Conservation (phyloP, 108 stramenopile species). For the Mediolabrus comicus region DNA sequence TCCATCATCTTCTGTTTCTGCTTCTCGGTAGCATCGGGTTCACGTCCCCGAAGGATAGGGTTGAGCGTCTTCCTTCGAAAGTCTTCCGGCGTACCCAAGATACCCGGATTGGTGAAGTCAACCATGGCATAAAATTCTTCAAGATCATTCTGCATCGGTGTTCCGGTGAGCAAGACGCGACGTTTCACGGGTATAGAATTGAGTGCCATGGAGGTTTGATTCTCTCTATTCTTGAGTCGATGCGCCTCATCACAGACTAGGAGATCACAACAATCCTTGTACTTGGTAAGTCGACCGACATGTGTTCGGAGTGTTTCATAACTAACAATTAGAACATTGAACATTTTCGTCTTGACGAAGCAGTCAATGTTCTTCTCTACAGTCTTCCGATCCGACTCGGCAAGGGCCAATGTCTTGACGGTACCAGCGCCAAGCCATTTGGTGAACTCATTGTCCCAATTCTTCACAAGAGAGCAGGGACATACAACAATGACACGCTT, state of each 20-base stretch:
- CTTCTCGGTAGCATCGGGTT: constrained; percentile 92
- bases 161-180: constrained; percentile 93
- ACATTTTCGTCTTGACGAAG: constrained; percentile 81
- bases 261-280: constrained; percentile 86
- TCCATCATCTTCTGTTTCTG: constrained; percentile 83
- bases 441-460: constrained; percentile 98
- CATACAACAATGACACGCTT: constrained; percentile 93
- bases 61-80: constrained; percentile 77
- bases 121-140: constrained; percentile 98
- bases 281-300: constrained; percentile 72
- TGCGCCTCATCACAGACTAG: constrained; percentile 98
- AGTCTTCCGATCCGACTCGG: constrained; percentile 85
- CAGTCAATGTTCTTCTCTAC: constrained; percentile 81
- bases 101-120: constrained; percentile 93
- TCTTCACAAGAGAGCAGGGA: constrained; percentile 96
- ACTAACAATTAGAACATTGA: constrained; percentile 86
- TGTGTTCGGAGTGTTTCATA: constrained; percentile 96
- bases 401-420: constrained; percentile 79
- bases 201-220: constrained; percentile 89
- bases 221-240: constrained; percentile 97
- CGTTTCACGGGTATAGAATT: constrained; percentile 81
- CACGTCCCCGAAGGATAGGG: constrained; percentile 91
- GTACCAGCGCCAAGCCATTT: constrained; percentile 93
- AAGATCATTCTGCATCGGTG: constrained; percentile 97
- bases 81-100: constrained; percentile 87